Evolutionary conservation across 306 rosid species (phyloP).

Genomic region (Heteromeles arbutifolia): DNA sequence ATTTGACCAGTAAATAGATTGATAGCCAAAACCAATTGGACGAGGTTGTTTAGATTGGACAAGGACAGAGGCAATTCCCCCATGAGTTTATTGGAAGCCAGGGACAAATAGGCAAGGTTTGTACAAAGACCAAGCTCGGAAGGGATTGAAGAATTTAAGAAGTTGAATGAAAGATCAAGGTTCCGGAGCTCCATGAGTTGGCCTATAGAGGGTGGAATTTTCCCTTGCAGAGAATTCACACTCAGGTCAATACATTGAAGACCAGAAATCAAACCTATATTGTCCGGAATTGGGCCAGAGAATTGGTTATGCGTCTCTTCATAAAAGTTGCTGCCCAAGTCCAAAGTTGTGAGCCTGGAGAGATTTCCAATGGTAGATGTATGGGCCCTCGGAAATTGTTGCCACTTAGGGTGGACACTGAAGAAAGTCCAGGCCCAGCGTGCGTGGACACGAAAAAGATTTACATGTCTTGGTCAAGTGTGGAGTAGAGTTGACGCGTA

Average conservation of each 20-base stretch:
- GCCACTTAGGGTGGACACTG: constrained; percentile 20
- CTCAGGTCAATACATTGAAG: too few relatives aligned
- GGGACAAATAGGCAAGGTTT: constrained; percentile 32
- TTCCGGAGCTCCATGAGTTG: too few relatives aligned
- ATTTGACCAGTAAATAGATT: constrained; percentile 41
- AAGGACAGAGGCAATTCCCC: constrained; percentile 2
- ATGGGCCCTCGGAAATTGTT: constrained; percentile 42
- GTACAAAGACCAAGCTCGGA: constrained; percentile 57
- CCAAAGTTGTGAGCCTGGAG: constrained; percentile 39
- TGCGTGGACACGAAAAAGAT: too few relatives aligned
- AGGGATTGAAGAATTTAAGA: not conserved
- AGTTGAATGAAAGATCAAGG: not conserved
- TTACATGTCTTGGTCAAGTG: too few relatives aligned
- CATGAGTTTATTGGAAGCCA: too few relatives aligned
- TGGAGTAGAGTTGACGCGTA: too few relatives aligned
- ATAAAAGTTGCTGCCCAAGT: not conserved
- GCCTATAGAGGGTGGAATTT: too few relatives aligned
- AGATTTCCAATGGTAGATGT: constrained; percentile 45
- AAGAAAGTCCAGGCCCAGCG: too few relatives aligned
- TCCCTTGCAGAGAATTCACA: too few relatives aligned
- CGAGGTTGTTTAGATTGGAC: constrained; percentile 1
- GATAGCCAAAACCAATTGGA: constrained; percentile 28
- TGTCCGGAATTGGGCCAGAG: too few relatives aligned
- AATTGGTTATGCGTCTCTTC: too few relatives aligned
- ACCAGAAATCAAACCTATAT: too few relatives aligned